A percentile compares a stretch with the other conserved stretches of the same genome.
Evolutionary conservation across 371 early-diverging fungal species (phyloP).

Genomic region (Phascolomyces articulosus): DNA sequence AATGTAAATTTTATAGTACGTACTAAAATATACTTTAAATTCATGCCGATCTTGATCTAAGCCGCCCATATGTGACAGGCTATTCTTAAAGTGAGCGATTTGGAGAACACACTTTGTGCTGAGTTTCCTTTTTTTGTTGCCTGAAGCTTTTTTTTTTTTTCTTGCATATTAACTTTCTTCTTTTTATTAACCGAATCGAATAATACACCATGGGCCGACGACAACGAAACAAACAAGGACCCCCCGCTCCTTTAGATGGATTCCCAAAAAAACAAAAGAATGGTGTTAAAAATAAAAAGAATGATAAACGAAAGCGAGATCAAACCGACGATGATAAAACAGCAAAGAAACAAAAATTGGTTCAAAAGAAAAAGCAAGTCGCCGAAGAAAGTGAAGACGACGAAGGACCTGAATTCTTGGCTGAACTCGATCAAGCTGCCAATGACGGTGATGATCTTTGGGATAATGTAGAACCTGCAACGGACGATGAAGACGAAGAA

Average conservation of each 20-base stretch:
- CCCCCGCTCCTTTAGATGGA: constrained; percentile 24
- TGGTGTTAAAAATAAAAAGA: constrained; percentile 11
- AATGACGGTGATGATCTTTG: constrained; percentile 35
- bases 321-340: constrained; percentile 40
- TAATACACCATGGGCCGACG: constrained; percentile 25
- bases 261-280: constrained; percentile 9
- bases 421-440: constrained; percentile 2
- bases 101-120: no score
- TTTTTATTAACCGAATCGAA: neutral
- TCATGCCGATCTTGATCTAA: no score
- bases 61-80: no score
- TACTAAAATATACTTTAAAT: no score
- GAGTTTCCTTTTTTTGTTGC: no score
- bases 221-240: constrained; percentile 27
- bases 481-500: constrained; percentile 45
- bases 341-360: constrained; percentile 41
- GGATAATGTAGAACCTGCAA: constrained; percentile 57
- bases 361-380: constrained; percentile 32
- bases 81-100: no score
- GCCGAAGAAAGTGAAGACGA: constrained; percentile 30
- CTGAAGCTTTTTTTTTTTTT: neutral
- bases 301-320: constrained; percentile 24
- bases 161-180: neutral
- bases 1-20: no score
- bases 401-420: constrained; percentile 13